Percentiles rank a stretch among this genome's conserved stretches.
Conservation (phyloP, 2,329 filamentous ascomycete species). For the Penicillium decumbens region DNA sequence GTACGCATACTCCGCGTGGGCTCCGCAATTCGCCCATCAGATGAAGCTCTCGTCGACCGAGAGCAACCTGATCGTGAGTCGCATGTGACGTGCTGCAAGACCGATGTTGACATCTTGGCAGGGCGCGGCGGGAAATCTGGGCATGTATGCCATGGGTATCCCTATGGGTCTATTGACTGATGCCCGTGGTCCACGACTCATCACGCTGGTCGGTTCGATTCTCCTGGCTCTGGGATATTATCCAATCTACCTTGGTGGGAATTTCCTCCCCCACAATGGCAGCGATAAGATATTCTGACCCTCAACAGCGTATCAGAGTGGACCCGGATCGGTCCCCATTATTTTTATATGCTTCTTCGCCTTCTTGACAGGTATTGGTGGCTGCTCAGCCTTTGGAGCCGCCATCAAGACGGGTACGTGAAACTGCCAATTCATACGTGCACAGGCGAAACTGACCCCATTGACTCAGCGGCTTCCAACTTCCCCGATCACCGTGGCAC, state of each 20-base stretch:
- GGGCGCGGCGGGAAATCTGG: slow-evolving; percentile 59
- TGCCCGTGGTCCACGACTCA: slow-evolving; percentile 69
- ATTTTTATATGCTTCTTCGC: slow-evolving; percentile 71
- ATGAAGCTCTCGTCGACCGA: slow-evolving; percentile 86
- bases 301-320: slow-evolving; percentile 64
- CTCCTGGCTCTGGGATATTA: slow-evolving; percentile 77
- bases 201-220: slow-evolving; percentile 69
- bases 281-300: neutral
- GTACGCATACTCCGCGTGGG: slow-evolving; percentile 99
- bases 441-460: slow-evolving; percentile 6
- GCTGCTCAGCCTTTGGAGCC: slow-evolving; percentile 84
- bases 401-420: slow-evolving; percentile 67
- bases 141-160: slow-evolving; percentile 89
- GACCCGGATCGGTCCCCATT: slow-evolving; percentile 54
- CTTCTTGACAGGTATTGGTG: slow-evolving; percentile 79
- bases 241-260: slow-evolving; percentile 62
- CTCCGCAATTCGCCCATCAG: slow-evolving; percentile 84
- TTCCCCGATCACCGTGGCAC: slow-evolving; percentile 89
- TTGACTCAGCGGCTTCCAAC: slow-evolving; percentile 66
- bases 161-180: slow-evolving; percentile 87
- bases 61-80: slow-evolving; percentile 77
- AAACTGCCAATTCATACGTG: neutral
- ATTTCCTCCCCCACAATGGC: neutral
- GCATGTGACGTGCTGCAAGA: slow-evolving; percentile 1
- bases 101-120: slow-evolving; percentile 34